A percentile compares a stretch with the other conserved stretches of the same genome.
These are phyloP conservation scores for Candida easanensis DNA, from an alignment of 805 yeast genomes.

Conservation along the genomic window DNA sequence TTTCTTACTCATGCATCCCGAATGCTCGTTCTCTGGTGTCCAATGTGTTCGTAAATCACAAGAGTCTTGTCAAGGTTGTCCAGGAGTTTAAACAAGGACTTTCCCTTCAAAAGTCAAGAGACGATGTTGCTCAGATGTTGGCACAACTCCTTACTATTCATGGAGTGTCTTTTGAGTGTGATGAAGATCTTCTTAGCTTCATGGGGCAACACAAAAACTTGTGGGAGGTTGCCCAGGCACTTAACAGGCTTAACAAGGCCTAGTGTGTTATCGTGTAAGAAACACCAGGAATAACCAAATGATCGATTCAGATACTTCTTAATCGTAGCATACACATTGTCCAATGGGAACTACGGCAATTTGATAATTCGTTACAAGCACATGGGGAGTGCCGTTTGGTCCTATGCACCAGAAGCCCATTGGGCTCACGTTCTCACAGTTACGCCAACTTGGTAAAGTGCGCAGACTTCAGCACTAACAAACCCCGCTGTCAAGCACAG, in stretches of 20 bases:
- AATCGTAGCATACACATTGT: too few species aligned
- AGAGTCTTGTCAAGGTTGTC: conserved; percentile 6
- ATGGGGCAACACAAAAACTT: conserved; percentile 2
- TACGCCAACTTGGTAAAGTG: neutral
- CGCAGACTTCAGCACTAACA: conserved; percentile 4
- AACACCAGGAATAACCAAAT: too few species aligned
- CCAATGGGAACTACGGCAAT: neutral
- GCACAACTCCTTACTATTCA: conserved; percentile 3
- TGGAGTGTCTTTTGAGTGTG: conserved; percentile 2
- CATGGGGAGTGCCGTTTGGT: too few species aligned
- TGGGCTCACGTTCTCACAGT: neutral
- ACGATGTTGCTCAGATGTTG: conserved; percentile 1
- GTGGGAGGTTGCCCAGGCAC: conserved; percentile 1
- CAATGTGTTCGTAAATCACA: conserved; percentile 7
- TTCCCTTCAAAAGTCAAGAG: neutral
- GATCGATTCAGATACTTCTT: too few species aligned
- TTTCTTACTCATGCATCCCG: neutral
- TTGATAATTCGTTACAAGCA: too few species aligned
- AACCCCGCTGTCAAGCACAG: neutral
- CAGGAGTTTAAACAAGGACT: conserved; percentile 3
- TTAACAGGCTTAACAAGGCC: neutral
- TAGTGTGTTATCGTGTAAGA: too few species aligned
- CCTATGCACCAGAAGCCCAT: too few species aligned
- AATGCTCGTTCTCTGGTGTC: conserved; percentile 7
- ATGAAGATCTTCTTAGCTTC: conserved; percentile 6